Evolutionary conservation across 2,329 filamentous ascomycete genomes (phyloP).

Genomic region (Nannizziopsis barbatae): DNA sequence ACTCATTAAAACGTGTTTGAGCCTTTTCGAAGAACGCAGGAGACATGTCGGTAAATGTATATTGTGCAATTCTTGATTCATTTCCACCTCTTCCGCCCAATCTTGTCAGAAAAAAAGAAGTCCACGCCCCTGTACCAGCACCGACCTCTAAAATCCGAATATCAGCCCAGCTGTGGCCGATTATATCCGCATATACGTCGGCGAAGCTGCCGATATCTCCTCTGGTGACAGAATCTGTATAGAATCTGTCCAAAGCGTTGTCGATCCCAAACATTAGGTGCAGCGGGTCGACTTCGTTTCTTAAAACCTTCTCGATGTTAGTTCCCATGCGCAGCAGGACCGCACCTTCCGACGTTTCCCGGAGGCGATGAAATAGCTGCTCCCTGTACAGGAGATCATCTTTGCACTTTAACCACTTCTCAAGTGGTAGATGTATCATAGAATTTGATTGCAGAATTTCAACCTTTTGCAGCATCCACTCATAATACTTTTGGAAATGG

Average conservation of each 20-base stretch:
- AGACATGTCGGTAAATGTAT: slow-evolving; percentile 36
- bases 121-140: slow-evolving; percentile 16
- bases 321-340: slow-evolving; percentile 24
- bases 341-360: slow-evolving; percentile 21
- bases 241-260: slow-evolving; percentile 22
- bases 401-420: slow-evolving; percentile 18
- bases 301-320: slow-evolving; percentile 23
- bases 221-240: slow-evolving; percentile 12
- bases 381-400: slow-evolving; percentile 18
- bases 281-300: slow-evolving; percentile 24
- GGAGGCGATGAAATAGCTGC: slow-evolving; percentile 18
- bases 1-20: slow-evolving; percentile 20
- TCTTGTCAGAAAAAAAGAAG: slow-evolving; percentile 5
- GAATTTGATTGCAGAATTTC: slow-evolving; percentile 16
- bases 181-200: slow-evolving; percentile 19
- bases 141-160: slow-evolving; percentile 18
- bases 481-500: slow-evolving; percentile 23
- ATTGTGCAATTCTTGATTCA: slow-evolving; percentile 1
- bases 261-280: slow-evolving; percentile 27
- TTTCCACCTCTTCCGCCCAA: slow-evolving; percentile 1
- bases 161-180: slow-evolving; percentile 20
- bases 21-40: slow-evolving; percentile 33
- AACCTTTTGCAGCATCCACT: slow-evolving; percentile 23
- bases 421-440: slow-evolving; percentile 20
- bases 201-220: slow-evolving; percentile 11